Conservation (phyloP, 768 basidiomycete genomes). For the Rhizopogon vulgaris region DNA sequence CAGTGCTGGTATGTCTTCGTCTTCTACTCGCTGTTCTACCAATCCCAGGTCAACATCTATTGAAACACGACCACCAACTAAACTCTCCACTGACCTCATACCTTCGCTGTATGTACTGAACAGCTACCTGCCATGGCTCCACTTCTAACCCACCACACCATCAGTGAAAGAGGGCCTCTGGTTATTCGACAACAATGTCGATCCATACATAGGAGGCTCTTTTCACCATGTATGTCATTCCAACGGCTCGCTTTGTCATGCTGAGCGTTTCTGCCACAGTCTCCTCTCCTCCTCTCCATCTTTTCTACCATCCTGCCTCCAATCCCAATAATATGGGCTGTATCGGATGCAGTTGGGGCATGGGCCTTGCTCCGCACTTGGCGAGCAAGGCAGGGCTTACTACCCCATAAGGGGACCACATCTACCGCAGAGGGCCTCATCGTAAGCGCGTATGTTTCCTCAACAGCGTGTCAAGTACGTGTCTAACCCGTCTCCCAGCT, state of each 20-base stretch:
- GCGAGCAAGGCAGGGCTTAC: slow-evolving; percentile 62
- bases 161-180: slow-evolving; percentile 89
- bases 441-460: background rate
- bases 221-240: slow-evolving; percentile 70
- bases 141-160: slow-evolving; percentile 11
- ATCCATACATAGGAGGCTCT: slow-evolving; percentile 83
- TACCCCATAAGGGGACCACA: slow-evolving; percentile 17
- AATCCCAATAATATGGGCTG: slow-evolving; percentile 62
- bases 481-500: slow-evolving; percentile 40
- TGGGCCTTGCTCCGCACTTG: slow-evolving; percentile 65
- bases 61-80: slow-evolving; percentile 71
- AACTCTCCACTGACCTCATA: slow-evolving; percentile 79
- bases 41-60: slow-evolving; percentile 32
- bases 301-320: slow-evolving; percentile 67
- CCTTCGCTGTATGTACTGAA: slow-evolving; percentile 53
- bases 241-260: background rate
- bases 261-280: slow-evolving; percentile 39
- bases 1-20: slow-evolving; percentile 40
- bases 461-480: background rate
- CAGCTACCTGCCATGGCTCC: background rate
- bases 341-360: slow-evolving; percentile 61
- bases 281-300: slow-evolving; percentile 69
- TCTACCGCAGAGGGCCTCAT: background rate
- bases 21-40: slow-evolving; percentile 47
- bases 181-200: slow-evolving; percentile 66